phyloP scores from a whole-genome alignment of 345 rosid species.

The Anastatica hierochuntica region DNA sequence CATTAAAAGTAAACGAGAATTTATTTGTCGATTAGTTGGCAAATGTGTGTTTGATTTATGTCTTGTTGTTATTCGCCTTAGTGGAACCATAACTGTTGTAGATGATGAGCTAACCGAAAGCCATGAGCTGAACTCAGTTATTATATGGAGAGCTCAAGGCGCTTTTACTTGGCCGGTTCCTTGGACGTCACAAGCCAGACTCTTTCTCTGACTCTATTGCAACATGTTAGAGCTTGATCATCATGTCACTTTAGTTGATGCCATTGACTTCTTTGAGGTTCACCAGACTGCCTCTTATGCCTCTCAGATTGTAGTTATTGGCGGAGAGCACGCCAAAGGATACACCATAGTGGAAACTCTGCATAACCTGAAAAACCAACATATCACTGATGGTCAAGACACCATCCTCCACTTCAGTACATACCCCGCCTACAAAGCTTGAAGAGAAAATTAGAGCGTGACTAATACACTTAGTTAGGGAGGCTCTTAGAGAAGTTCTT shows the following conservation, averaged over 20 bases:
- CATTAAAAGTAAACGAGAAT: no score
- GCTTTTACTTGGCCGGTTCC: conserved; percentile 80
- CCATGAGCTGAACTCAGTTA: conserved; percentile 62
- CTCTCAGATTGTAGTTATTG: conserved; percentile 61
- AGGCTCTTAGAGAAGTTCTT: no score
- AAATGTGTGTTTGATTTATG: no score
- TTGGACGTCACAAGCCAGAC: conserved; percentile 82
- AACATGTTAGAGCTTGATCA: conserved; percentile 39
- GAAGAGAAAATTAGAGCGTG: no score
- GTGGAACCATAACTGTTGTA: conserved; percentile 67
- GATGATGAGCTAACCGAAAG: conserved; percentile 79
- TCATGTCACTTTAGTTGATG: conserved; percentile 36
- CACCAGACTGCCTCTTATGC: conserved; percentile 57
- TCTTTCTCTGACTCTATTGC: conserved; percentile 46
- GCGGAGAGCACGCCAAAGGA: conserved; percentile 77
- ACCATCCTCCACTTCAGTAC: conserved; percentile 57
- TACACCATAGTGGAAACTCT: conserved; percentile 60
- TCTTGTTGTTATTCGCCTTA: no score
- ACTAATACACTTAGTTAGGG: no score
- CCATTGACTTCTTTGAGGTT: conserved; percentile 78
- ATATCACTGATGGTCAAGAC: conserved; percentile 72
- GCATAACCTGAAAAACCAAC: conserved; percentile 52
- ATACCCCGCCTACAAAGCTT: conserved; percentile 38
- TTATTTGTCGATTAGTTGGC: no score
- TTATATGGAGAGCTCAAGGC: conserved; percentile 78